Conservation (phyloP, 352 stramenopile species). For the Phytophthora megakarya region DNA sequence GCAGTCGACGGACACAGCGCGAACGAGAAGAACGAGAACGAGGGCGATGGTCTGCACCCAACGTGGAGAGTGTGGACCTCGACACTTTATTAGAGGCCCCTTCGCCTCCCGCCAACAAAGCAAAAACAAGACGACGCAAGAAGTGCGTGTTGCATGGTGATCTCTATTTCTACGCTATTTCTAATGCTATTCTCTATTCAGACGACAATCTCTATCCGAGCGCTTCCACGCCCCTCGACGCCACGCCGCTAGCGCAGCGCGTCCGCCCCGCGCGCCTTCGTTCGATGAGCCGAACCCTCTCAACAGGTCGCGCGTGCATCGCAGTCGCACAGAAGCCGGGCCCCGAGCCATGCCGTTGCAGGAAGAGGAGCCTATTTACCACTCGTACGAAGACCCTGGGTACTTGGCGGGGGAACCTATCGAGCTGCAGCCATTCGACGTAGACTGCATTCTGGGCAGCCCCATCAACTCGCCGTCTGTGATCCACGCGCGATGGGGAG, state of each 20-base stretch:
- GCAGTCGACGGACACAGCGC: constrained; percentile 22
- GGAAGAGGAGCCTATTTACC: constrained; percentile 61
- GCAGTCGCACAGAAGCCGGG: constrained; percentile 37
- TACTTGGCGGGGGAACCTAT: constrained; percentile 59
- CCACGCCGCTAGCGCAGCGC: neutral
- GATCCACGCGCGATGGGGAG: constrained; percentile 87
- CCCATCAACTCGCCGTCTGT: constrained; percentile 76
- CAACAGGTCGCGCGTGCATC: constrained; percentile 31
- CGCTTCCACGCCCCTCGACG: constrained; percentile 34
- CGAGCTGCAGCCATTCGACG: constrained; percentile 74
- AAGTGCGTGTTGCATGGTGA: constrained; percentile 44
- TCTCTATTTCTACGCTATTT: constrained; percentile 12
- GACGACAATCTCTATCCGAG: constrained; percentile 42
- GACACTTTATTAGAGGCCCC: constrained; percentile 79
- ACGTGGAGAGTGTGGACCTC: constrained; percentile 75
- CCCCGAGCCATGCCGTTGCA: constrained; percentile 25
- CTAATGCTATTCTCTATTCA: constrained; percentile 18
- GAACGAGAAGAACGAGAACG: constrained; percentile 48
- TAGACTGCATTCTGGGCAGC: constrained; percentile 78
- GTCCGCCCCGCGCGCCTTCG: constrained; percentile 26
- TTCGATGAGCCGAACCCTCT: constrained; percentile 32
- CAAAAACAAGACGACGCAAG: constrained; percentile 45
- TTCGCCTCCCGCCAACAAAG: constrained; percentile 45
- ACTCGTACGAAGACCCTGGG: constrained; percentile 80
- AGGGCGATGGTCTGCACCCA: constrained; percentile 74